These are phyloP conservation scores for Immersiporthe knoxdaviesiana DNA, from an alignment of 2,329 filamentous ascomycete species.

Conservation along the genomic window DNA sequence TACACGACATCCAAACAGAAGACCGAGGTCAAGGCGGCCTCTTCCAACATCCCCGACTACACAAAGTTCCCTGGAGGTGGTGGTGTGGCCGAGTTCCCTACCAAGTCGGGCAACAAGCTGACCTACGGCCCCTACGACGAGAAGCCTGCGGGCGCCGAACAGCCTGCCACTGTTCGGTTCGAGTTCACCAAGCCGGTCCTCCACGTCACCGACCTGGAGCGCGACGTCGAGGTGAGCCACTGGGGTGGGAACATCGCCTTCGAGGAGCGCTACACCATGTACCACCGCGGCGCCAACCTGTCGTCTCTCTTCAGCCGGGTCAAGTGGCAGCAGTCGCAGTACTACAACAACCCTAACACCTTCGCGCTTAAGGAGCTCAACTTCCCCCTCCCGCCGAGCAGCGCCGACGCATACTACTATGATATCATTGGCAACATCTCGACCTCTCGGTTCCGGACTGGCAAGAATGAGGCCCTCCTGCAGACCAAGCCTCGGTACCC, in stretches of 20 bases:
- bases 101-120: constrained; percentile 82
- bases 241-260: constrained; percentile 97
- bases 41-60: constrained; percentile 79
- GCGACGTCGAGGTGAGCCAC: constrained; percentile 93
- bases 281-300: constrained; percentile 82
- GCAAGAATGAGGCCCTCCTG: constrained; percentile 76
- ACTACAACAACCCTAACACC: constrained; percentile 77
- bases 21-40: constrained; percentile 91
- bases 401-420: constrained; percentile 87
- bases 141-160: constrained; percentile 73
- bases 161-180: constrained; percentile 80
- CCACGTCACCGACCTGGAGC: constrained; percentile 77
- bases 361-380: constrained; percentile 81
- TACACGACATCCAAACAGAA: constrained; percentile 92
- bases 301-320: constrained; percentile 74
- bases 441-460: constrained; percentile 83
- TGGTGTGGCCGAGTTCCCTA: constrained; percentile 65
- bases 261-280: constrained; percentile 89
- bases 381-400: constrained; percentile 78
- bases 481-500: constrained; percentile 94
- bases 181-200: constrained; percentile 93
- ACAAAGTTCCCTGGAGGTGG: constrained; percentile 71
- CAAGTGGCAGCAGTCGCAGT: constrained; percentile 72
- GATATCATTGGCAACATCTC: constrained; percentile 97
- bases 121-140: constrained; percentile 90